Percentiles rank a stretch among this genome's conserved stretches.
Conservation (phyloP, 495 filamentous ascomycete genomes). For the Xylaria flabelliformis region DNA sequence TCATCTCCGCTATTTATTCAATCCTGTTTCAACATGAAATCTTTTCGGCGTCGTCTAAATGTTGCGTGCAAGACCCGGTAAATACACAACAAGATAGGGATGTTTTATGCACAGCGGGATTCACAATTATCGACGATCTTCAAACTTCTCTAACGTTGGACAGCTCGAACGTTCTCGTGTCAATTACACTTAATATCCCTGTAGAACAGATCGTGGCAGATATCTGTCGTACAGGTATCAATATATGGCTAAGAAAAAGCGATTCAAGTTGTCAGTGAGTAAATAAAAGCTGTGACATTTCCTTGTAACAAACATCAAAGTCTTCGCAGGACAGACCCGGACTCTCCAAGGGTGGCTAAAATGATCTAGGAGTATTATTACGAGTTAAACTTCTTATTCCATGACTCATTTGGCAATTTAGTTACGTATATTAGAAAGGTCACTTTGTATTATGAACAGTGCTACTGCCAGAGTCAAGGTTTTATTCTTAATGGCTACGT, state of each 20-base stretch:
- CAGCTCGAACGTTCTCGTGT: constrained; percentile 38
- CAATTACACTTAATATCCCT: constrained; percentile 34
- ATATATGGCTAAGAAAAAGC: constrained; percentile 34
- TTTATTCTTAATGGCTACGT: too few species aligned
- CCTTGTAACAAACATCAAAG: too few species aligned
- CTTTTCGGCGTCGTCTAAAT: background rate
- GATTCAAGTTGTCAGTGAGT: too few species aligned
- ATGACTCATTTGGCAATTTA: too few species aligned
- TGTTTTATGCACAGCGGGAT: constrained; percentile 22
- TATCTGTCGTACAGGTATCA: constrained; percentile 38
- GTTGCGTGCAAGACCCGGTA: constrained; percentile 42
- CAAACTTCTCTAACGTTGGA: constrained; percentile 40
- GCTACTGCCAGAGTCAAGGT: too few species aligned
- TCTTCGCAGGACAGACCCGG: too few species aligned
- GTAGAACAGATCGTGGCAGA: constrained; percentile 43
- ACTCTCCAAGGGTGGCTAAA: too few species aligned
- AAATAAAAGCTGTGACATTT: too few species aligned
- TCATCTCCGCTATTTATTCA: constrained; percentile 23
- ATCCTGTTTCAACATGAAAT: constrained; percentile 11
- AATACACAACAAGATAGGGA: constrained; percentile 33
- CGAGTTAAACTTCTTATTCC: too few species aligned
- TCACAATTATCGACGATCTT: constrained; percentile 38
- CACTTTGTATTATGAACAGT: too few species aligned
- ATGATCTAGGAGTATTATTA: too few species aligned
- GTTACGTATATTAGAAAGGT: too few species aligned